Evolutionary conservation across 2,329 filamentous ascomycete species (phyloP), one percentile per base, ranked within the genome.

Genomic region (Colletotrichum truncatum): DNA sequence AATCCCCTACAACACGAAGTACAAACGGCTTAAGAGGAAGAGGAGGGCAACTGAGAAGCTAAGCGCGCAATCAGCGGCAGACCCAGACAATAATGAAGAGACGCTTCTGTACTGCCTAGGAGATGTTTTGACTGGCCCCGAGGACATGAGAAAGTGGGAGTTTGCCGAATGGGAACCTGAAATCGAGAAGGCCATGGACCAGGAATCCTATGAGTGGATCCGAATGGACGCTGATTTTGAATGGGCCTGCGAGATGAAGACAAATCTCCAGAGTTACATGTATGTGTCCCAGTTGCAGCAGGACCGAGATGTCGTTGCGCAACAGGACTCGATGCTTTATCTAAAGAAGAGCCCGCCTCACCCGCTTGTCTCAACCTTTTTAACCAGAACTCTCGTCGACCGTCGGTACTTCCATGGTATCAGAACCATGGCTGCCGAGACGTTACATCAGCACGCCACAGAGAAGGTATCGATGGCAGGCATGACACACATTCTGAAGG

Each of bases 1-100:
- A 67, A 98, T 99, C 66, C 94, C 95, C 0, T 99, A 99, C 80
- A 98, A 98, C 73, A 99, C 96, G 0, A 99, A 99, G 76, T 99
- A 99, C 81, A 99, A 98, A 81, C 90, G 97, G 8, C 85, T 99
- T 3, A 99, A 99, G 82, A 86, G 75, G 89, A 93, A 66, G 89
- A 87, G 21, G 86, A 86, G 38, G 48, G 56, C 81, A 51, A 76
- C 75, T 43, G 74, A 71, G 57, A 53, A 84, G 23, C 85, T 82
- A 43, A 91, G 85, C 61, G 86, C 87, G 54, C 92, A 91, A 73
- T 84, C 84, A 48, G 77, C 77, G 25, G 77, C 76, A 5, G 85
- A 85, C 61, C 77, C 76, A 6, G 85, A 85, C 60, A 85, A 86
- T 7, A 89, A 93, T 57, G 91, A 96, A 58, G 93, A 97, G 64